Evolutionary conservation across 2,329 filamentous ascomycete genomes (phyloP), one percentile per base, ranked within the genome.

Genomic region (Domatiomyces globalis): DNA sequence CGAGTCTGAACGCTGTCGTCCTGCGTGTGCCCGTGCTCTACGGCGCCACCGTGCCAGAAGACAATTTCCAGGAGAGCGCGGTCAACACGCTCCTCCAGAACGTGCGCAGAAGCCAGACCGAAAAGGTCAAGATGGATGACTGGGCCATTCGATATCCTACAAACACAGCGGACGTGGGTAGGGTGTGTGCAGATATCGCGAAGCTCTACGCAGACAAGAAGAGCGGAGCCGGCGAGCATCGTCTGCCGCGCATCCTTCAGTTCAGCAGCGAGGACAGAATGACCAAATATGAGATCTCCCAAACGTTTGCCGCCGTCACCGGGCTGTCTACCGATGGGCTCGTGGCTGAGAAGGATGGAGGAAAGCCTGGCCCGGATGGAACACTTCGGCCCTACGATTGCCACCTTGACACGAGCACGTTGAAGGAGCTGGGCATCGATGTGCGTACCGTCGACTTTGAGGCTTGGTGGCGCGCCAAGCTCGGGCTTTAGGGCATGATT

Each of bases 271-370:
- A 95, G 67, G 85, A 94, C 60, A 78, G 75, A 58, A 85, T 83
- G 73, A 95, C 88, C 46, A 95, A 95, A 71, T 94, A 89, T 66
- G 81, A 90, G 66, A 94, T 95, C 51, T 89, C 85, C 65, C 71
- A 86, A 68, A 70, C 76, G 8, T 82, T 95, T 63, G 84, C 80
- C 3, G 80, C 87, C 53, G 86, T 94, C 53, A 81, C 94, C 75
- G 86, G 83, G 0, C 64, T 94, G 51, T 76, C 84, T 9, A 72
- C 83, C 18, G 77, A 80, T 46, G 76, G 77, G 6, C 82, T 95
- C 66, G 74, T 78, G 61, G 71, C 83, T 8, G 83, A 87, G 61
- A 77, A 80, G 20, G 74, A 85, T 61, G 84, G 84, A 39, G 58
- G 58, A 1, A 61, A 60, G 50, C 58, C 58, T 15, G 56, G 49